Evolutionary conservation across 164 flowering plant species (phyloP).

Genomic region (Macadamia integrifolia): DNA sequence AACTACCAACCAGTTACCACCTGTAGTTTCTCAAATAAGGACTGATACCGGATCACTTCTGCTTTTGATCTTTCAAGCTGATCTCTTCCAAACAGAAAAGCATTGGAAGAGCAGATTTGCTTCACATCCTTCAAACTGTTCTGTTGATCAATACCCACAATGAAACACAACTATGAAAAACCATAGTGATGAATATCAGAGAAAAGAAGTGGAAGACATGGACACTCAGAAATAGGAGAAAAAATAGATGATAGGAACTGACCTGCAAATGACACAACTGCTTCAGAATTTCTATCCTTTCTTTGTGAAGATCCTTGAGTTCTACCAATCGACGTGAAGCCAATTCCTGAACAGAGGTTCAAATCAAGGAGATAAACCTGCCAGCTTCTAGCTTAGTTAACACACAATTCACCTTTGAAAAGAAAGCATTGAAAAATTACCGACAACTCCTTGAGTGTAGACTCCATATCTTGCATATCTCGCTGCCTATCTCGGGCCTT

Average conservation of each 20-base stretch:
- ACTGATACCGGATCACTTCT: conserved; percentile 55
- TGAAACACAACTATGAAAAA: background rate
- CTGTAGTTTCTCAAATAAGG: conserved; percentile 77
- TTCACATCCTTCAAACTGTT: conserved; percentile 64
- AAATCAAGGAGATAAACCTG: conserved; percentile 6
- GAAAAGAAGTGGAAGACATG: background rate
- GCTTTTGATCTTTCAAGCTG: conserved; percentile 75
- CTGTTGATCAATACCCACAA: conserved; percentile 38
- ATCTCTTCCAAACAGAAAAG: conserved; percentile 47
- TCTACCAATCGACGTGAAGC: conserved; percentile 51
- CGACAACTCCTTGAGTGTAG: conserved; percentile 55
- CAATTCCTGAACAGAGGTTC: conserved; percentile 44
- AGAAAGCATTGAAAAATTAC: conserved; percentile 30
- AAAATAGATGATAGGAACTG: conserved; percentile 1
- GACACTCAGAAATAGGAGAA: background rate
- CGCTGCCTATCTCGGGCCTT: conserved; percentile 60
- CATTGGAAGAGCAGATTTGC: conserved; percentile 51
- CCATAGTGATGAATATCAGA: background rate
- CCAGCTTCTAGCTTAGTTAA: background rate
- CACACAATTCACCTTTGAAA: background rate
- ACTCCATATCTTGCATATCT: conserved; percentile 75
- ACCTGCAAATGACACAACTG: conserved; percentile 67
- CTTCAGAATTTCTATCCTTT: conserved; percentile 52
- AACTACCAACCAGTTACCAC: conserved; percentile 68
- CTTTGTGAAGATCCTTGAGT: conserved; percentile 63